Conservation (phyloP, 2,329 filamentous ascomycete species). For the Penicillium sp. region DNA sequence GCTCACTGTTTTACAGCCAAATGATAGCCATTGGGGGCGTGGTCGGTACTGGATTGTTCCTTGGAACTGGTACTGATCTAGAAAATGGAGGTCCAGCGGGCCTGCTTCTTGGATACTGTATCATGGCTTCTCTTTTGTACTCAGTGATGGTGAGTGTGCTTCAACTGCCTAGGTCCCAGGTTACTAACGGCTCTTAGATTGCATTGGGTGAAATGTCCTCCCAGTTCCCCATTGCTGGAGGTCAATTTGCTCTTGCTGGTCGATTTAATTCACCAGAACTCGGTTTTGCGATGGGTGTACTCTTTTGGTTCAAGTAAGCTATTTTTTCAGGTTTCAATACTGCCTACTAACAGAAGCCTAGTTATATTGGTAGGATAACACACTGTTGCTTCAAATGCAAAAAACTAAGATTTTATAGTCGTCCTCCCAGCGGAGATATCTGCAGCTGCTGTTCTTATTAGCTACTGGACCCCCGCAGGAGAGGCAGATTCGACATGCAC, state of each 20-base stretch:
- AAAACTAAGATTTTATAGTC: conserved; percentile 3
- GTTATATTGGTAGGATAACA: conserved; percentile 6
- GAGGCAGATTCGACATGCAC: conserved; percentile 14
- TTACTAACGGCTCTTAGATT: background rate
- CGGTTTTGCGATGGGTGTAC: conserved; percentile 11
- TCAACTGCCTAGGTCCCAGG: too few relatives aligned
- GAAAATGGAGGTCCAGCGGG: conserved; percentile 10
- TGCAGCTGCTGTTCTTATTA: conserved; percentile 8
- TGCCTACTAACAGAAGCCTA: background rate
- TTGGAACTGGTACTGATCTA: conserved; percentile 6
- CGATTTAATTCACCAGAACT: conserved; percentile 12
- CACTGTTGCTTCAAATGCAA: background rate
- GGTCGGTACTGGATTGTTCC: conserved; percentile 9
- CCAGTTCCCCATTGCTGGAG: conserved; percentile 9
- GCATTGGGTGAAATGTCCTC: conserved; percentile 11
- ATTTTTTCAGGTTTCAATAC: background rate
- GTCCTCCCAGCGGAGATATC: conserved; percentile 14
- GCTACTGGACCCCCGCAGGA: conserved; percentile 10
- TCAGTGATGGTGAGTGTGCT: conserved; percentile 7
- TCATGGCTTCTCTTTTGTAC: conserved; percentile 9
- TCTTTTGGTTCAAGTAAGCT: conserved; percentile 12
- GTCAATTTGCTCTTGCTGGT: conserved; percentile 9
- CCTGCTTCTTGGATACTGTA: conserved; percentile 11
- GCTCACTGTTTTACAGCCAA: conserved; percentile 3
- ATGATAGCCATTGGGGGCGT: conserved; percentile 21